Base-by-base conservation (phyloP, 2,329 filamentous ascomycete genomes). In the Coniella vitis region DNA sequence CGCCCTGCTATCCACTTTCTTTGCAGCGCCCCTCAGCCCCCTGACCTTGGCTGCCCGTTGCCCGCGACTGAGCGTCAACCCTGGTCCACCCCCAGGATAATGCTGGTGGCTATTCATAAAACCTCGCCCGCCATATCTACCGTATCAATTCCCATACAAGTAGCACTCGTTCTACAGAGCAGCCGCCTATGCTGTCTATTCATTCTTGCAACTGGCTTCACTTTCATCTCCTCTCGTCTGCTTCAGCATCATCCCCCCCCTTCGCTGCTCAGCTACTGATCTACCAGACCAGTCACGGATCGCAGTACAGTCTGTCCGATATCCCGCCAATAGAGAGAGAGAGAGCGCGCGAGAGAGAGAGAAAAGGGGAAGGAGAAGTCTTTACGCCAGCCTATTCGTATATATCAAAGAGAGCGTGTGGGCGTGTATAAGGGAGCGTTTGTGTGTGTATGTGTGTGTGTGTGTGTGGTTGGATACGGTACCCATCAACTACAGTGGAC, bases 91-190 rank as follows among this genome's bases (percentile, higher is more conserved):
- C 67, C 64, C 66, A 65, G 64, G 60, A 68, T 69, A 73, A 65
- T 75, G 68, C 73, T 71, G 71, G 69, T 64, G 63, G 59, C 65
- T 68, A 29, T 67, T 69, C 65, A 67, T 63, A 64, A 71, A 67
- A 68, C 67, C 69, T 67, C 63, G 67, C 71, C 69, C 69, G 71
- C 69, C 67, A 69, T 63, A 70, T 68, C 66, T 70, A 65, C 69
- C 69, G 69, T 69, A 63, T 67, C 68, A 64, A 65, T 65, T 65
- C 40, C 25, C 63, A 66, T 69, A 72, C 69, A 72, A 73, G 69
- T 71, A 69, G 67, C 71, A 67, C 63, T 65, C 50, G 58, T 64
- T 66, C 69, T 69, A 65, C 67, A 65, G 69, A 64, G 63, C 61
- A 59, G 61, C 55, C 57, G 54, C 54, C 46, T 54, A 56, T 54